Evolutionary conservation across 495 filamentous ascomycete genomes (phyloP), one percentile per base, ranked within the genome.

Genomic region (Penicillium canescens): DNA sequence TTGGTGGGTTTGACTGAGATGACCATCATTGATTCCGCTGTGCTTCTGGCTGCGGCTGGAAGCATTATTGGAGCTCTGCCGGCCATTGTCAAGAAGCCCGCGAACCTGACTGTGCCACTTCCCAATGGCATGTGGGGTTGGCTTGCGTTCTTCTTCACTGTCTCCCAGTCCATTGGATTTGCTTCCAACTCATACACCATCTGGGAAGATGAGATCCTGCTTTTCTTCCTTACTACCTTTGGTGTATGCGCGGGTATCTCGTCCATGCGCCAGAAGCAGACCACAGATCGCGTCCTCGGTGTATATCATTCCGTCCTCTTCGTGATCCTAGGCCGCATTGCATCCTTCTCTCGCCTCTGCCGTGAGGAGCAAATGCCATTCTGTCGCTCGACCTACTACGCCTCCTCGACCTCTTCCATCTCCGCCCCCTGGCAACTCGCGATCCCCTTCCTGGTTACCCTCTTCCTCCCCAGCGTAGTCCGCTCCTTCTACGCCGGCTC

Each of bases 121-220:
- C 92, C 93, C 0, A 82, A 65, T n/a, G 86, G 85, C 0, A 67
- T 91, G 46, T 98, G 92, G 93, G 89, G 91, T 14, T 90, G 90
- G 86, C 77, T 96, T 47, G 86, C 89, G 1, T 68, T 92, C 37
- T 65, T 92, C 23, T 90, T 96, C 57, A 93, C 92, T 0, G 67
- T 90, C 23, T 82, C 84, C 57, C 90, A 95, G 66, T 94, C 90
- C 13, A 72, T 90, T 56, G 93, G 92, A 35, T 98, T 97, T 70
- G 94, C 91, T 0, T 93, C 94, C 4, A 99, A 98, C 66, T 98
- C 94, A 2, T 99, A 91, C 71, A 98, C 93, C 5, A 96, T 99
- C 56, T 98, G 95, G 95, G 94, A 99, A 73, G 95, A 98, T 60
- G 88, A 91, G 14, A 96, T 96, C 41, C 78, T 96, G n/a, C 74